Base-by-base conservation (phyloP, 2,329 filamentous ascomycete species). In the Botrytis medusae region DNA sequence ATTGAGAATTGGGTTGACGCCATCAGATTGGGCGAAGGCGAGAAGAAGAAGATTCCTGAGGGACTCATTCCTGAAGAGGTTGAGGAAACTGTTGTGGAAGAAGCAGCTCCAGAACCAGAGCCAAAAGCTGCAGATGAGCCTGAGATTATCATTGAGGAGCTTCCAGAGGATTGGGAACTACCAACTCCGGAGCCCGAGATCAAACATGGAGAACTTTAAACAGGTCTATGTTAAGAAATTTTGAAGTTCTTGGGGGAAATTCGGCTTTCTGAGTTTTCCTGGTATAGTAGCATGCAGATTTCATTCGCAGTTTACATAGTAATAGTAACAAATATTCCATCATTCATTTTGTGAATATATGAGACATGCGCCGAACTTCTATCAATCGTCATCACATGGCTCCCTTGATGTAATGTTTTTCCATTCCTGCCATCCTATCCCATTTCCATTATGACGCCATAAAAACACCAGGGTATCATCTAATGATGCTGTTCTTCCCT, bases 1-100 rank as follows among this genome's bases (percentile, higher is more conserved):
- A 84, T 99, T 44, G 93, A 97, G 84, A 84, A 85, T 75, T 99
- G 95, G 94, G 89, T 99, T 74, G 96, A 99, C 79, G 87, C 89
- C n/a, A 94, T 98, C 75, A 91, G 94, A 54, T 87, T 99, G 86
- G 93, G 95, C 70, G 95, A 98, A 80, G 92, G 93, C 3, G 84
- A 87, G 74, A 98, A 95, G 86, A 87, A 90, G 79, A 93, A 91
- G 84, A 82, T 96, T 60, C 92, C 93, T 0, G 87, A 88, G 74
- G 87, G 86, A 2, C 79, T 93, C 61, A 80, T 91, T 46, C 80
- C 80, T 29, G 83, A 83, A 70, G 83, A 83, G 20, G 79, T 79
- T 18, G 82, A 83, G 40, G 84, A 86, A 74, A 84, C 85, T 51
- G 84, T 87, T 74, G 81, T 83, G 74, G 79, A 61, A 32, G 75